Evolutionary conservation across 75 land plant species (phyloP).

Genomic region (Selaginella tamariscina): DNA sequence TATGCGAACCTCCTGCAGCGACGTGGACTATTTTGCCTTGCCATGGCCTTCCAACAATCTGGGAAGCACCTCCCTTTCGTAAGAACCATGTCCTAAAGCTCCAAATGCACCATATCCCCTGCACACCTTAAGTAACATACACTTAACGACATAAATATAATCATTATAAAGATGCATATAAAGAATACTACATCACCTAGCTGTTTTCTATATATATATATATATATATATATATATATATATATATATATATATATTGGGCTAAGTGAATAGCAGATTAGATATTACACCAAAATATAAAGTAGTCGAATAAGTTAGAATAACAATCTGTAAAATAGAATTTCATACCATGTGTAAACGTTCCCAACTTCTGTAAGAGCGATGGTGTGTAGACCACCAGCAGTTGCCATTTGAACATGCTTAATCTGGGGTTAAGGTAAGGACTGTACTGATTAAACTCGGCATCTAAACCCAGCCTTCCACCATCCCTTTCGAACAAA

Average conservation of each 20-base stretch:
- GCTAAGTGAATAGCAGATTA: not conserved
- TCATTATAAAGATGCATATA: not conserved
- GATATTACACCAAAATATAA: not conserved
- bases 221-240: too few relatives aligned
- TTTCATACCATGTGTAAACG: slow-evolving; percentile 65
- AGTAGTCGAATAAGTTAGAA: not conserved
- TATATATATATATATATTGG: not conserved
- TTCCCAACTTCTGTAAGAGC: slow-evolving; percentile 47
- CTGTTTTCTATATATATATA: too few relatives aligned
- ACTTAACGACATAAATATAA: not conserved
- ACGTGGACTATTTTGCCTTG: slow-evolving; percentile 43
- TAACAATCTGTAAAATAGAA: too few relatives aligned
- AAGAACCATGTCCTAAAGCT: slow-evolving; percentile 80
- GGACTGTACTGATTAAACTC: slow-evolving; percentile 57
- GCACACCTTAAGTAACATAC: slow-evolving; percentile 21
- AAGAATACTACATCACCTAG: not conserved
- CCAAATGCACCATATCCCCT: slow-evolving; percentile 99
- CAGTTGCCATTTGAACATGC: slow-evolving; percentile 34
- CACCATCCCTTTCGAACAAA: too few relatives aligned
- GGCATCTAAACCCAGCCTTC: slow-evolving; percentile 66
- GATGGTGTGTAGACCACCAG: slow-evolving; percentile 76
- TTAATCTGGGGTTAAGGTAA: slow-evolving; percentile 40
- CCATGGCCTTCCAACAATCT: slow-evolving; percentile 44
- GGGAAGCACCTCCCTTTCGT: slow-evolving; percentile 55
- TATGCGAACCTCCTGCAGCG: slow-evolving; percentile 81